Percentiles rank a stretch among this genome's conserved stretches.
Evolutionary conservation across 371 early-diverging fungal species (phyloP).

Genomic region (Conidiobolus incongruus): DNA sequence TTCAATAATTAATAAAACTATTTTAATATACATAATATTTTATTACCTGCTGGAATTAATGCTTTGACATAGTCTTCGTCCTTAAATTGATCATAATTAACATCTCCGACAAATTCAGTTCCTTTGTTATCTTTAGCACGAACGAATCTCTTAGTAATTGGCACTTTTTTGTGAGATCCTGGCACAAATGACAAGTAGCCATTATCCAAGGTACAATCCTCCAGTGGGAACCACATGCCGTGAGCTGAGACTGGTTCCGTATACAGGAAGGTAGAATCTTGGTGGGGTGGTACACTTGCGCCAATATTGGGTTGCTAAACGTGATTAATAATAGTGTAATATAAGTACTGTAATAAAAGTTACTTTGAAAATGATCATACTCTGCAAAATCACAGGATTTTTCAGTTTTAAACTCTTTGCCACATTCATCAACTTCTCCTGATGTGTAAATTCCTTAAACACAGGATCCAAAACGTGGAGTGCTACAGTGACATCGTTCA

Average conservation of each 20-base stretch:
- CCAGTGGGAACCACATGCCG: slow-evolving; percentile 87
- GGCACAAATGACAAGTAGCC: slow-evolving; percentile 76
- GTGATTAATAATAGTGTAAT: background rate
- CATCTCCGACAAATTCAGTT: slow-evolving; percentile 26
- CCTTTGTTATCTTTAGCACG: slow-evolving; percentile 16
- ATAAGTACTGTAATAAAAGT: background rate
- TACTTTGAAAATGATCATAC: slow-evolving; percentile 80
- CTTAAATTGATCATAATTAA: slow-evolving; percentile 12
- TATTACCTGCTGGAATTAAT: slow-evolving; percentile 11
- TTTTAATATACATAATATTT: slow-evolving; percentile 5
- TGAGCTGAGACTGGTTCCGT: slow-evolving; percentile 63
- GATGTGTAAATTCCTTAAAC: slow-evolving; percentile 36
- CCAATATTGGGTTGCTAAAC: slow-evolving; percentile 49
- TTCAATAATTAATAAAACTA: slow-evolving; percentile 14
- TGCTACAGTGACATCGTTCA: slow-evolving; percentile 10
- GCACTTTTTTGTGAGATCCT: slow-evolving; percentile 59
- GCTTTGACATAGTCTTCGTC: slow-evolving; percentile 7
- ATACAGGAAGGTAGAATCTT: slow-evolving; percentile 81
- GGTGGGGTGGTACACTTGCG: slow-evolving; percentile 50
- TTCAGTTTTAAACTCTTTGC: slow-evolving; percentile 34
- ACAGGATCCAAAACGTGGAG: slow-evolving; percentile 55
- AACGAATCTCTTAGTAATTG: slow-evolving; percentile 52
- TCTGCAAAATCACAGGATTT: slow-evolving; percentile 60
- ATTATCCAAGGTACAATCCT: slow-evolving; percentile 71
- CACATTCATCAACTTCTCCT: slow-evolving; percentile 21